These are phyloP conservation scores for Boletus rex-veris DNA, from an alignment of 768 basidiomycete species.

Conservation along the genomic window DNA sequence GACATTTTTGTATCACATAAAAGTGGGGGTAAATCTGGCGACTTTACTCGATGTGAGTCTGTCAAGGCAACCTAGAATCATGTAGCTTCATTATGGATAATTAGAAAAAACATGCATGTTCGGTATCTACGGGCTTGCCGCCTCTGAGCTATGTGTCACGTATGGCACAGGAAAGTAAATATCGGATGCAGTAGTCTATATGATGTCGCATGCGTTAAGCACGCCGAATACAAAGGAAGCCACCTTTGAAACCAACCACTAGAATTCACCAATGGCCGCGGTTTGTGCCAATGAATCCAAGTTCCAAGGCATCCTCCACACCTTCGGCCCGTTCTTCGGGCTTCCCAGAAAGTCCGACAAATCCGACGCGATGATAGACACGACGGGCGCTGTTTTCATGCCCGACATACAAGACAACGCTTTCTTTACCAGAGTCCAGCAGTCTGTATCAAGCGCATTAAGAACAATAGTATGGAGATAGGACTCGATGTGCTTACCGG, in stretches of 20 bases:
- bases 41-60: conserved; percentile 43
- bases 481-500: conserved; percentile 30
- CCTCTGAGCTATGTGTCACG: background rate
- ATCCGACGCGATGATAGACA: conserved; percentile 55
- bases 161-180: background rate
- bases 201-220: background rate
- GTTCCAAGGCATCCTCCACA: conserved; percentile 49
- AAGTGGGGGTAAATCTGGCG: conserved; percentile 70
- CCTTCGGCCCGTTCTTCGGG: conserved; percentile 32
- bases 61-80: background rate
- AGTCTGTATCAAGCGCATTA: conserved; percentile 27
- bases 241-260: background rate
- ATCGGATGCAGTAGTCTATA: background rate
- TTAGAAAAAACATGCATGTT: background rate
- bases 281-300: conserved; percentile 46
- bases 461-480: background rate
- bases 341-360: conserved; percentile 42
- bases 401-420: conserved; percentile 54
- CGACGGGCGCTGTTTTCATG: conserved; percentile 47
- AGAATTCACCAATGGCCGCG: conserved; percentile 51
- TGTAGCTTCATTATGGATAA: background rate
- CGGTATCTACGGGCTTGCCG: background rate
- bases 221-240: background rate
- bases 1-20: conserved; percentile 64
- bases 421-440: conserved; percentile 41